Evolutionary conservation across 1,284 basidiomycete species (phyloP).

Genomic region (Abortiporus biennis): DNA sequence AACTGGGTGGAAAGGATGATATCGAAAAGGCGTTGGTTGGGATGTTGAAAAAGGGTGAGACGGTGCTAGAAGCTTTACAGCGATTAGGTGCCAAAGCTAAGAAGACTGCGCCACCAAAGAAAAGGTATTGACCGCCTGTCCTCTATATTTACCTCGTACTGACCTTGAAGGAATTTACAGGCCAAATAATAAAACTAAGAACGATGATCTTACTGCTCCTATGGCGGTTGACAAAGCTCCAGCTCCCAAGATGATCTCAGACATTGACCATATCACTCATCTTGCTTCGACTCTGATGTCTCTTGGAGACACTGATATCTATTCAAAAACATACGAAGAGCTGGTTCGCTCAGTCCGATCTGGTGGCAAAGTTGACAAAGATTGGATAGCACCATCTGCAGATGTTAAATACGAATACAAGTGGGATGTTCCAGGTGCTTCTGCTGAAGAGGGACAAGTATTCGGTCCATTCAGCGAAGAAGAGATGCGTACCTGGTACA

Average conservation of each 20-base stretch:
- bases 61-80: constrained; percentile 85
- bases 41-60: constrained; percentile 84
- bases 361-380: constrained; percentile 57
- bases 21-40: constrained; percentile 67
- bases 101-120: constrained; percentile 38
- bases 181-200: constrained; percentile 30
- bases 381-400: constrained; percentile 75
- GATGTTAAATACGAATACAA: constrained; percentile 74
- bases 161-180: constrained; percentile 7
- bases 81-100: constrained; percentile 75
- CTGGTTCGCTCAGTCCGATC: constrained; percentile 69
- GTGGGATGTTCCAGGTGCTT: constrained; percentile 55
- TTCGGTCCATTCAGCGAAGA: constrained; percentile 77
- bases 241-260: constrained; percentile 27
- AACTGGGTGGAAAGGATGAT: constrained; percentile 60
- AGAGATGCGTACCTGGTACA: constrained; percentile 71
- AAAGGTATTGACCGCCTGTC: constrained; percentile 28
- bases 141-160: background rate
- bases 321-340: constrained; percentile 79
- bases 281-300: constrained; percentile 80
- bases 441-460: constrained; percentile 39
- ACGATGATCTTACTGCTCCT: constrained; percentile 24
- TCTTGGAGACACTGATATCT: constrained; percentile 77
- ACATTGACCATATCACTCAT: constrained; percentile 76
- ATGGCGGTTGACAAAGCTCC: constrained; percentile 42